Percentiles rank a stretch among this genome's conserved stretches.
Evolutionary conservation across 2,329 filamentous ascomycete genomes (phyloP).

Genomic region (Aureobasidium sp.): DNA sequence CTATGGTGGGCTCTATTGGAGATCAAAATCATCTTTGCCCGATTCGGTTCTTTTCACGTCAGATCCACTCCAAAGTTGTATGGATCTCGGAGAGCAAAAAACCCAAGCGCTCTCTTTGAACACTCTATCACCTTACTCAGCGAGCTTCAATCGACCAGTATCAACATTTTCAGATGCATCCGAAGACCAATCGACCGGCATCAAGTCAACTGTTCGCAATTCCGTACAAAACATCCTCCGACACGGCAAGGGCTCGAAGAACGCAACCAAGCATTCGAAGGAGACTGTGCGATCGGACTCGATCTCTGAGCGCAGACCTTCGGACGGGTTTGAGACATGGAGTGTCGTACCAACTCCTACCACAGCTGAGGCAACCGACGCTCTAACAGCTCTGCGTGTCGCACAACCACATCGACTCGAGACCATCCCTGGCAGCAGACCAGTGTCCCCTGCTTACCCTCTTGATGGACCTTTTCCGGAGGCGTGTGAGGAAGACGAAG

Average conservation of each 20-base stretch:
- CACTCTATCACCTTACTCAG: constrained; percentile 7
- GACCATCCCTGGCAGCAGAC: constrained; percentile 61
- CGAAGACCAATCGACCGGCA: constrained; percentile 12
- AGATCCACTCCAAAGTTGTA: not conserved
- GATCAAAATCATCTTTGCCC: constrained; percentile 6
- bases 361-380: constrained; percentile 35
- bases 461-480: constrained; percentile 42
- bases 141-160: constrained; percentile 16
- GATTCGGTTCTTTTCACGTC: not conserved
- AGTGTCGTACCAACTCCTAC: constrained; percentile 53
- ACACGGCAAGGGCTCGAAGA: constrained; percentile 25
- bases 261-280: not conserved
- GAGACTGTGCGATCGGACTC: constrained; percentile 17
- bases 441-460: constrained; percentile 53
- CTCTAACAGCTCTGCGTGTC: constrained; percentile 11
- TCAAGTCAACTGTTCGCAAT: constrained; percentile 18
- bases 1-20: constrained; percentile 20
- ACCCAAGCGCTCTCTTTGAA: not conserved
- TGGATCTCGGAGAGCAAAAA: not conserved
- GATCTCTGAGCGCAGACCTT: constrained; percentile 28
- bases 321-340: constrained; percentile 65
- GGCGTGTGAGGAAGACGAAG: constrained; percentile 12
- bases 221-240: constrained; percentile 30
- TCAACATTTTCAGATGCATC: constrained; percentile 13
- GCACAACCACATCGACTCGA: constrained; percentile 50